phyloP scores from a whole-genome alignment of 2,329 filamentous ascomycete genomes.

The Periglandula ipomoeae region DNA sequence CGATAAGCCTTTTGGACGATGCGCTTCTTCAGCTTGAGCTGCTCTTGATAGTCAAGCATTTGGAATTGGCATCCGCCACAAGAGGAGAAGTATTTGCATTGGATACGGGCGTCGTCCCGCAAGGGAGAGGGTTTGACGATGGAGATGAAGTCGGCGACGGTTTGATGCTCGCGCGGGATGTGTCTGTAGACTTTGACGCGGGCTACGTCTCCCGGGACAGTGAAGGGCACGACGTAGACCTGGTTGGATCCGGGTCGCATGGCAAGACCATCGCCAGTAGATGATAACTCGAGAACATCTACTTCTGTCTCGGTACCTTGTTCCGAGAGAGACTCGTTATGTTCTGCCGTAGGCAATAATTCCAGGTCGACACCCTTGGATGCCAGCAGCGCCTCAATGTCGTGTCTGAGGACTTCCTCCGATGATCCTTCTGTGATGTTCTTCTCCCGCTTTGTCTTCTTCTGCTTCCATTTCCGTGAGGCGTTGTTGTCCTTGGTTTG shows the following conservation, averaged over 20 bases:
- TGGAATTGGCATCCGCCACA: slow-evolving; percentile 97
- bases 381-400: slow-evolving; percentile 48
- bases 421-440: slow-evolving; percentile 52
- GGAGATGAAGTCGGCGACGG: slow-evolving; percentile 72
- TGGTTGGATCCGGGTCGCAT: slow-evolving; percentile 52
- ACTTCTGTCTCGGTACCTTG: slow-evolving; percentile 70
- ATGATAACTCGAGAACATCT: slow-evolving; percentile 73
- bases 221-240: slow-evolving; percentile 83
- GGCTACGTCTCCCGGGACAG: slow-evolving; percentile 74
- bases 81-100: slow-evolving; percentile 76
- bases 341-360: slow-evolving; percentile 11
- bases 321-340: slow-evolving; percentile 44
- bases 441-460: slow-evolving; percentile 49
- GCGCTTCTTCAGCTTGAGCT: slow-evolving; percentile 73
- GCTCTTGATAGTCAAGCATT: slow-evolving; percentile 84
- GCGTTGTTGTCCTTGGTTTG: slow-evolving; percentile 1
- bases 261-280: slow-evolving; percentile 84
- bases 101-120: slow-evolving; percentile 67
- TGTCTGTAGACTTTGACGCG: slow-evolving; percentile 73
- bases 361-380: slow-evolving; percentile 23
- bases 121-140: slow-evolving; percentile 63
- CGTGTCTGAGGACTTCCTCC: slow-evolving; percentile 57
- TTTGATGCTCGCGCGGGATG: slow-evolving; percentile 55
- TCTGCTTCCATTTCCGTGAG: slow-evolving; percentile 25
- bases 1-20: slow-evolving; percentile 86